Percentiles rank a stretch among this genome's conserved stretches.
Conservation (phyloP, 495 filamentous ascomycete genomes). For the Collariella sp. region DNA sequence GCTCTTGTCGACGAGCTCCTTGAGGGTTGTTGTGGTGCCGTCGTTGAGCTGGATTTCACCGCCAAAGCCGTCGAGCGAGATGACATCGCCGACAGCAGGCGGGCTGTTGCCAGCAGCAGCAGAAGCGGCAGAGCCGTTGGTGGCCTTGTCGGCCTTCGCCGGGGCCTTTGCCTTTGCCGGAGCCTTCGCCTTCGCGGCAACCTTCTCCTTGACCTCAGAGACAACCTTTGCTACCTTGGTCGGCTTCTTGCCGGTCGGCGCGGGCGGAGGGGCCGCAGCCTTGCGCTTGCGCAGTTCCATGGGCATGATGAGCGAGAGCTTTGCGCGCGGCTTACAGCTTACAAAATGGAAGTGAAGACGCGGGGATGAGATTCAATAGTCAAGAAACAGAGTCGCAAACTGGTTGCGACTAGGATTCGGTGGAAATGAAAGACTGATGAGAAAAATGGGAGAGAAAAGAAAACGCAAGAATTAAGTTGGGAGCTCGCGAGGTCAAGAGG, state of each 20-base stretch:
- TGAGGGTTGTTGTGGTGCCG: constrained; percentile 65
- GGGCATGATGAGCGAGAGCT: constrained; percentile 32
- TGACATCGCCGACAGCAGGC: constrained; percentile 40
- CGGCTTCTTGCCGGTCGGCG: constrained; percentile 47
- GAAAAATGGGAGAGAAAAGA: neutral
- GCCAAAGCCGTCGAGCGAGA: constrained; percentile 65
- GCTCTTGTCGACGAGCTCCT: constrained; percentile 70
- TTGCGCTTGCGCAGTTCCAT: constrained; percentile 70
- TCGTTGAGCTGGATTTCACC: constrained; percentile 80
- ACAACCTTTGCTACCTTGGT: constrained; percentile 24
- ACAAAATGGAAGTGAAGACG: neutral
- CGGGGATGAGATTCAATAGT: neutral
- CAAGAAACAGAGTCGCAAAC: constrained; percentile 8
- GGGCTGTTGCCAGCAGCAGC: constrained; percentile 24
- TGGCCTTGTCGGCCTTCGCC: constrained; percentile 33
- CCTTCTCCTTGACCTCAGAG: constrained; percentile 40
- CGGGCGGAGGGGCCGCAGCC: constrained; percentile 48
- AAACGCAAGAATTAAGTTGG: constrained; percentile 7
- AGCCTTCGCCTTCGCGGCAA: no score
- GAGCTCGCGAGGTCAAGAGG: constrained; percentile 25
- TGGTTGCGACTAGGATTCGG: neutral
- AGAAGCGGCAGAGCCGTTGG: constrained; percentile 32
- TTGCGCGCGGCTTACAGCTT: constrained; percentile 7
- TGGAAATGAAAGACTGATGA: neutral
- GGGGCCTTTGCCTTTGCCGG: constrained; percentile 37